phyloP scores from a whole-genome alignment of 2,329 filamentous ascomycete species.

The Thielaviopsis ethacetica region DNA sequence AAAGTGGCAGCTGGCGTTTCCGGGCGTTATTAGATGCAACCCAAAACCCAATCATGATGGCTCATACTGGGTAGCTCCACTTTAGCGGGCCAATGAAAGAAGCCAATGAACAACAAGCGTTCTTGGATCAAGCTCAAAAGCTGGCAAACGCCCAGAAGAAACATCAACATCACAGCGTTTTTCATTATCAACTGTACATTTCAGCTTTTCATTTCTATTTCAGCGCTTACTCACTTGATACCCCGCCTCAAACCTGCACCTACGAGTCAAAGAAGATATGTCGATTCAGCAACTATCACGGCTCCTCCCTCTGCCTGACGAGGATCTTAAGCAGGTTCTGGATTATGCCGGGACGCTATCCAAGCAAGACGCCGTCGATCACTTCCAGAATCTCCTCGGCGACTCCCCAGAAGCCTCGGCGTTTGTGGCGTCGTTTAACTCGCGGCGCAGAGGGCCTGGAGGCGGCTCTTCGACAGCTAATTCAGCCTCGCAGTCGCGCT shows the following conservation, averaged over 20 bases:
- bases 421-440: conserved; percentile 71
- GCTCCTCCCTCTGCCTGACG: conserved; percentile 70
- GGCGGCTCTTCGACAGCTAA: conserved; percentile 14
- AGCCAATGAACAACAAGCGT: too few species aligned
- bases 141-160: neutral
- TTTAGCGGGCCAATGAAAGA: neutral
- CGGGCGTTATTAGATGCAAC: neutral
- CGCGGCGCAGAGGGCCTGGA: conserved; percentile 33
- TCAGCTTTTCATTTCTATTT: too few species aligned
- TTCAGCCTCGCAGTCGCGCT: conserved; percentile 9
- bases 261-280: conserved; percentile 21
- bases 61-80: neutral
- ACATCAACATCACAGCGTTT: too few species aligned
- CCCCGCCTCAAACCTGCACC: too few species aligned
- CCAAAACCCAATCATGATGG: conserved; percentile 5
- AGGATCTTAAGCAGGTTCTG: conserved; percentile 69
- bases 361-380: conserved; percentile 60
- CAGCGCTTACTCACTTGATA: too few species aligned
- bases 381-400: conserved; percentile 77
- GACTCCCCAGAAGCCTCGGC: conserved; percentile 63
- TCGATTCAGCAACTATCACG: conserved; percentile 53
- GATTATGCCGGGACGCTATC: conserved; percentile 66
- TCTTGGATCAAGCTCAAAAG: neutral
- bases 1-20: neutral
- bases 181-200: too few species aligned